These are phyloP conservation scores for Reticulomyxa filosa DNA, from an alignment of 78 protist genomes.

Conservation along the genomic window DNA sequence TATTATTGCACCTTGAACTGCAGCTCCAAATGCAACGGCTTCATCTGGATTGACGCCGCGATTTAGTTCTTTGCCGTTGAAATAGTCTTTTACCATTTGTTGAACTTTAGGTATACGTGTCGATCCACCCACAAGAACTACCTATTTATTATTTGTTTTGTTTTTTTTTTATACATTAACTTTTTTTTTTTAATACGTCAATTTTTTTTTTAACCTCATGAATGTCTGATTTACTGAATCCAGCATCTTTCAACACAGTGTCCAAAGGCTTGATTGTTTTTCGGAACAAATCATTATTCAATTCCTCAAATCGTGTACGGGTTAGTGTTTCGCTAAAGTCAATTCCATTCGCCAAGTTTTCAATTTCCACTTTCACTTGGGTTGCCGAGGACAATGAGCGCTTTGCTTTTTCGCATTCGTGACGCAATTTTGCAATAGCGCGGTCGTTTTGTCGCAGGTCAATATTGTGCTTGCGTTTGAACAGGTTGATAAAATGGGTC, in stretches of 20 bases:
- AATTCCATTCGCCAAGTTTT: slow-evolving; percentile 71
- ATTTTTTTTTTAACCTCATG: too few relatives aligned
- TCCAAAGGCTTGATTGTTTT: slow-evolving; percentile 69
- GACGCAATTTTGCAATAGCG: slow-evolving; percentile 64
- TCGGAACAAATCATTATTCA: slow-evolving; percentile 82
- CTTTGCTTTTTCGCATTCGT: slow-evolving; percentile 87
- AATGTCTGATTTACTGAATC: slow-evolving; percentile 56
- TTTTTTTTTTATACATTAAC: too few relatives aligned
- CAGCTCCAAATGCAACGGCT: slow-evolving; percentile 96
- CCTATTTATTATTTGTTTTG: too few relatives aligned
- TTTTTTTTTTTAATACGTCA: too few relatives aligned
- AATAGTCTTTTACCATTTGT: slow-evolving; percentile 74
- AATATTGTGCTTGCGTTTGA: slow-evolving; percentile 47
- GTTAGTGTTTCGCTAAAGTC: slow-evolving; percentile 83
- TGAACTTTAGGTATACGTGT: slow-evolving; percentile 94
- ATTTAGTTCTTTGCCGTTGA: slow-evolving; percentile 93
- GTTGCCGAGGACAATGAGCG: slow-evolving; percentile 55
- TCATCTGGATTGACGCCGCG: slow-evolving; percentile 96
- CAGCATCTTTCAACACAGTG: slow-evolving; percentile 71
- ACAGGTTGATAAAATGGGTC: slow-evolving; percentile 55
- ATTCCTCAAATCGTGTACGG: slow-evolving; percentile 96
- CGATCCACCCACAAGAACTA: slow-evolving; percentile 95
- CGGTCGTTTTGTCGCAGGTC: slow-evolving; percentile 54
- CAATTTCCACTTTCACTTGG: slow-evolving; percentile 73
- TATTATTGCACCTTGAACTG: slow-evolving; percentile 95